A percentile compares a stretch with the other conserved stretches of the same genome.
Evolutionary conservation across 164 flowering plant species (phyloP).

Genomic region (Aristolochia fimbriata): DNA sequence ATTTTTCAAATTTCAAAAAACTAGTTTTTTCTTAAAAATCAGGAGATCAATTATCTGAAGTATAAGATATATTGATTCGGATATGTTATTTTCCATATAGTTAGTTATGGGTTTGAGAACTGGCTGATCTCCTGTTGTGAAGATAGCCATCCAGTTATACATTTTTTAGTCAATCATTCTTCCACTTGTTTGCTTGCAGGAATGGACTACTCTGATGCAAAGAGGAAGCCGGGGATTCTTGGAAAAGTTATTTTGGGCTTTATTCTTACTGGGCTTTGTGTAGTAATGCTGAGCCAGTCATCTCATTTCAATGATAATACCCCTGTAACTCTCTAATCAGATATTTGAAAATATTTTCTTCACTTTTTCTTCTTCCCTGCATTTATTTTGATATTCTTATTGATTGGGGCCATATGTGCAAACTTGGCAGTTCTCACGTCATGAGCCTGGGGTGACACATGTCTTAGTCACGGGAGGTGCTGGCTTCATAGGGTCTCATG

Average conservation of each 20-base stretch:
- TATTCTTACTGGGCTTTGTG: conserved; percentile 53
- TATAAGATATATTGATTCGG: background rate
- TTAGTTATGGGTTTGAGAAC: too few species aligned
- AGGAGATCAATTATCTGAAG: too few species aligned
- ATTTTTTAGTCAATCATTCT: background rate
- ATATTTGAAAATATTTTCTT: background rate
- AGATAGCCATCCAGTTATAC: background rate
- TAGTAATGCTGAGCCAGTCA: conserved; percentile 64
- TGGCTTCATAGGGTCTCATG: conserved; percentile 97
- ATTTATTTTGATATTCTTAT: background rate
- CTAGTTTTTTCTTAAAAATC: too few species aligned
- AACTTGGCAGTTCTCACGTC: conserved; percentile 52
- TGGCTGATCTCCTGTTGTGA: background rate
- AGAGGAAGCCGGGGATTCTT: conserved; percentile 46
- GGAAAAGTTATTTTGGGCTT: conserved; percentile 73
- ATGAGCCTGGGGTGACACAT: conserved; percentile 72
- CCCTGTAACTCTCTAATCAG: conserved; percentile 28
- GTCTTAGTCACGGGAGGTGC: conserved; percentile 98
- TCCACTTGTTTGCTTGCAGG: conserved; percentile 27
- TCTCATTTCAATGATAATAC: conserved; percentile 47
- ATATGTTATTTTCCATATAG: background rate
- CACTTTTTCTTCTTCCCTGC: background rate
- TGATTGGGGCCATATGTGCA: background rate
- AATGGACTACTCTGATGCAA: conserved; percentile 72
- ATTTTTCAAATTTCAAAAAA: too few species aligned